Percentiles rank a stretch among this genome's conserved stretches.
Evolutionary conservation across 225 moss, liverwort and hornwort species (phyloP).

Genomic region (Pseudoscleropodium purum): DNA sequence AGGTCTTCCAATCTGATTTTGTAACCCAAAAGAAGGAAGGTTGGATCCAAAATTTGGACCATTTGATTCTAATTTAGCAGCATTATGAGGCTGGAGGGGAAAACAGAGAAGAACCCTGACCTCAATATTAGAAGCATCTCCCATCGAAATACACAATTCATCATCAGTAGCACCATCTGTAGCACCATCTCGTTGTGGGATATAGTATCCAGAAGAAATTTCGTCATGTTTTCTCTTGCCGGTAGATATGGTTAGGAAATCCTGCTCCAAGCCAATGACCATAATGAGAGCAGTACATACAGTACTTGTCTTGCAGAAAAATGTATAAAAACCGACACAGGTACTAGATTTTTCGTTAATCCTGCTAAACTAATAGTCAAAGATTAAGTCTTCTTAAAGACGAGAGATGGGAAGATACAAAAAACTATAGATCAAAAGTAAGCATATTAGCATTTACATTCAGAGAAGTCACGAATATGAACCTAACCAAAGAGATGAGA

Average conservation of each 20-base stretch:
- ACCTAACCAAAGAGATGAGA: background rate
- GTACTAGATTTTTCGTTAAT: background rate
- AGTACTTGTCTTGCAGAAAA: background rate
- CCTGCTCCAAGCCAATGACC: slow-evolving; percentile 27
- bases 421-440: background rate
- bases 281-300: background rate
- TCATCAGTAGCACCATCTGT: slow-evolving; percentile 34
- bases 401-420: background rate
- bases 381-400: background rate
- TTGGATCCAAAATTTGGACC: background rate
- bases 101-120: slow-evolving; percentile 4
- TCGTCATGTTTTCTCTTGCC: slow-evolving; percentile 84
- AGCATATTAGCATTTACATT: background rate
- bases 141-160: slow-evolving; percentile 21
- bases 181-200: slow-evolving; percentile 70
- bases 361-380: background rate
- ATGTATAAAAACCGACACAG: background rate
- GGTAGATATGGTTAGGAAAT: slow-evolving; percentile 64
- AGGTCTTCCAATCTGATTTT: background rate
- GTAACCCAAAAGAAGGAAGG: background rate
- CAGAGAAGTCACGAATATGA: background rate
- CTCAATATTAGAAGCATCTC: slow-evolving; percentile 11
- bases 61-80: background rate
- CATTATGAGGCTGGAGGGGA: background rate
- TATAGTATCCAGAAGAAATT: slow-evolving; percentile 26